Evolutionary conservation across 2,329 filamentous ascomycete genomes (phyloP).

Genomic region (Sarocladium kiliense): DNA sequence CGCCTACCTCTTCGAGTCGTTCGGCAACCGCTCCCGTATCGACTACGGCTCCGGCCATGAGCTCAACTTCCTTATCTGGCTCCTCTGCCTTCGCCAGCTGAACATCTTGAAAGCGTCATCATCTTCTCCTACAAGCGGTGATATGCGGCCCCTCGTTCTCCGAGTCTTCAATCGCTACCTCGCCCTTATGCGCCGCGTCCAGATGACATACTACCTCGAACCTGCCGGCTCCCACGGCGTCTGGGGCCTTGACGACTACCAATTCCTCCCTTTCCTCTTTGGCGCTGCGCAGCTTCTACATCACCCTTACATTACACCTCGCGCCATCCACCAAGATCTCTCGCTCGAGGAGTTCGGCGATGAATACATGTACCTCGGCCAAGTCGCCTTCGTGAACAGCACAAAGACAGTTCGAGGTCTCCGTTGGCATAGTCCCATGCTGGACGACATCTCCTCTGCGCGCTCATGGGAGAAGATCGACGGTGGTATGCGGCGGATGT

Average conservation of each 20-base stretch:
- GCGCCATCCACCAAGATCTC: slow-evolving; percentile 81
- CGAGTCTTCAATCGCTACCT: slow-evolving; percentile 80
- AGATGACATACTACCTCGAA: slow-evolving; percentile 92
- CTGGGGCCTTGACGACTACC: slow-evolving; percentile 97
- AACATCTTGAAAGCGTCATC: slow-evolving; percentile 41
- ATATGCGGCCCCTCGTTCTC: slow-evolving; percentile 59
- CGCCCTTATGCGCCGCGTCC: slow-evolving; percentile 77
- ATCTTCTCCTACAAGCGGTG: slow-evolving; percentile 18
- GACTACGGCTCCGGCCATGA: slow-evolving; percentile 98
- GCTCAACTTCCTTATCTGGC: slow-evolving; percentile 94
- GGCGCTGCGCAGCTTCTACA: slow-evolving; percentile 84
- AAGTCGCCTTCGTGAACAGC: slow-evolving; percentile 89
- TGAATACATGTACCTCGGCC: slow-evolving; percentile 87
- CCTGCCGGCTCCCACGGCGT: slow-evolving; percentile 96
- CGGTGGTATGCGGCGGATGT: slow-evolving; percentile 94
- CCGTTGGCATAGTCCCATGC: slow-evolving; percentile 96
- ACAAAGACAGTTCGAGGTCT: slow-evolving; percentile 94
- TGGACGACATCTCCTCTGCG: slow-evolving; percentile 91
- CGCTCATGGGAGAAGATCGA: slow-evolving; percentile 92
- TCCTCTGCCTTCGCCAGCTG: slow-evolving; percentile 87
- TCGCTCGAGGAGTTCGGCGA: slow-evolving; percentile 79
- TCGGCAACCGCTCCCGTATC: slow-evolving; percentile 81
- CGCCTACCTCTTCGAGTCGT: slow-evolving; percentile 75
- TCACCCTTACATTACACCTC: slow-evolving; percentile 74
- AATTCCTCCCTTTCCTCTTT: slow-evolving; percentile 93